Evolutionary conservation across 345 rosid genomes (phyloP).

Genomic region (Moringa oleifera): DNA sequence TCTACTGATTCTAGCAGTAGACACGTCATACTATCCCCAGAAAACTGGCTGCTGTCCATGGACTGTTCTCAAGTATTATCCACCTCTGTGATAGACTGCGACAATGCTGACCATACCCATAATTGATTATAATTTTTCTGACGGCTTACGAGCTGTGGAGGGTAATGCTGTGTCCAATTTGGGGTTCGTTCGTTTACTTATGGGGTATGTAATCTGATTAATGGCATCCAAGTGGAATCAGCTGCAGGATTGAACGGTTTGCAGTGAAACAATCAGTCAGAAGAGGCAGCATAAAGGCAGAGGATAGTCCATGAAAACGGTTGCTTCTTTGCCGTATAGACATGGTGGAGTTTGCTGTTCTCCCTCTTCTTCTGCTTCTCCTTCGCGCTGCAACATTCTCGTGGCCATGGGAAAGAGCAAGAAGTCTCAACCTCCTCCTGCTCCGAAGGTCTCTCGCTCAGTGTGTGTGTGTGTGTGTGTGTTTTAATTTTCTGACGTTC

Average conservation of each 20-base stretch:
- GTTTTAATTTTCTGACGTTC: conserved; percentile 11
- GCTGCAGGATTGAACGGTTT: background rate
- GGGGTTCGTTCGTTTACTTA: background rate
- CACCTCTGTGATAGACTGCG: no score
- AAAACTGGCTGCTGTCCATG: no score
- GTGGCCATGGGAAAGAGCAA: conserved; percentile 45
- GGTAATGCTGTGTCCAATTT: background rate
- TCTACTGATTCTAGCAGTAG: no score
- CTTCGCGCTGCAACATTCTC: conserved; percentile 26
- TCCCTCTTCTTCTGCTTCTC: no score
- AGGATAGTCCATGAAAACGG: background rate
- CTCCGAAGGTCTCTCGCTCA: conserved; percentile 31
- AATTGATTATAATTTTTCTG: no score
- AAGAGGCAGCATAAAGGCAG: background rate
- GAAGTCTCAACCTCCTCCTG: conserved; percentile 31
- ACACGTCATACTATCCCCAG: no score
- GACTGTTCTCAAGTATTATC: no score
- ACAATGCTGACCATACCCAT: no score
- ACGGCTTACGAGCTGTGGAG: background rate
- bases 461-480: no score
- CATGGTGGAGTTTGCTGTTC: background rate
- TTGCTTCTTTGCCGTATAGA: background rate
- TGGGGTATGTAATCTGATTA: background rate
- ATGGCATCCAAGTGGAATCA: background rate
- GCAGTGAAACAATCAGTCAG: background rate